phyloP scores from a whole-genome alignment of 1,284 basidiomycete genomes.

The Cystobasidium slooffiae region DNA sequence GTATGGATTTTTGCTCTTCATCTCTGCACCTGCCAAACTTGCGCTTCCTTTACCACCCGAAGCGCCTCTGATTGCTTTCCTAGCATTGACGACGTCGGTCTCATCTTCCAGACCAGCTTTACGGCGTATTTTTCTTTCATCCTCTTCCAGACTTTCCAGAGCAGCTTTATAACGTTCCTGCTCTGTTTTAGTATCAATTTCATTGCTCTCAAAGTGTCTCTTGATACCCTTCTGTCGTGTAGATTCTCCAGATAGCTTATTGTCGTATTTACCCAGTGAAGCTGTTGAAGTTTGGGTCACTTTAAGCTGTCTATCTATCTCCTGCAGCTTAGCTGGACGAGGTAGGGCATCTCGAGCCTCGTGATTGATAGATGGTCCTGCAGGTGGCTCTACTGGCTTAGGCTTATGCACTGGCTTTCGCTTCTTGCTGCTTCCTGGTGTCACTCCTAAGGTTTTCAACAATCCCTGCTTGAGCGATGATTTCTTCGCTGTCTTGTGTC shows the following conservation, averaged over 20 bases:
- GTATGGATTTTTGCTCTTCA: neutral
- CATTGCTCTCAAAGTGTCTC: slow-evolving; percentile 39
- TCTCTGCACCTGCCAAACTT: slow-evolving; percentile 35
- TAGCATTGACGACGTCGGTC: slow-evolving; percentile 32
- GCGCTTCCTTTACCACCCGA: slow-evolving; percentile 41
- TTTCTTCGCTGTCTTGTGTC: slow-evolving; percentile 25
- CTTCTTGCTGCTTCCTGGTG: slow-evolving; percentile 5
- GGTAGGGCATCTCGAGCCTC: slow-evolving; percentile 35
- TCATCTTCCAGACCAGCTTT: slow-evolving; percentile 25
- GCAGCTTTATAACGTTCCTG: slow-evolving; percentile 23
- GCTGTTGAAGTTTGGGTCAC: slow-evolving; percentile 42
- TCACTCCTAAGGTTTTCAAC: neutral
- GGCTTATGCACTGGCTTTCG: neutral
- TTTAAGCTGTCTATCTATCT: slow-evolving; percentile 40
- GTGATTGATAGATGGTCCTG: slow-evolving; percentile 30
- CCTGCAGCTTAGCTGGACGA: slow-evolving; percentile 36
- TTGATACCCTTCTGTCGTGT: slow-evolving; percentile 29
- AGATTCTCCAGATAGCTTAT: slow-evolving; percentile 28
- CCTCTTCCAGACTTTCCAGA: slow-evolving; percentile 22
- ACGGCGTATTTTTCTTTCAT: slow-evolving; percentile 22
- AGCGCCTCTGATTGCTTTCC: slow-evolving; percentile 34
- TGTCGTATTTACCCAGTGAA: slow-evolving; percentile 45
- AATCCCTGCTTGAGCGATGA: slow-evolving; percentile 8
- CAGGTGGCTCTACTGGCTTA: slow-evolving; percentile 1
- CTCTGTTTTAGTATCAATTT: slow-evolving; percentile 36